Evolutionary conservation across 208 protist genomes (phyloP).

Genomic region (Acanthamoeba lugdunensis): DNA sequence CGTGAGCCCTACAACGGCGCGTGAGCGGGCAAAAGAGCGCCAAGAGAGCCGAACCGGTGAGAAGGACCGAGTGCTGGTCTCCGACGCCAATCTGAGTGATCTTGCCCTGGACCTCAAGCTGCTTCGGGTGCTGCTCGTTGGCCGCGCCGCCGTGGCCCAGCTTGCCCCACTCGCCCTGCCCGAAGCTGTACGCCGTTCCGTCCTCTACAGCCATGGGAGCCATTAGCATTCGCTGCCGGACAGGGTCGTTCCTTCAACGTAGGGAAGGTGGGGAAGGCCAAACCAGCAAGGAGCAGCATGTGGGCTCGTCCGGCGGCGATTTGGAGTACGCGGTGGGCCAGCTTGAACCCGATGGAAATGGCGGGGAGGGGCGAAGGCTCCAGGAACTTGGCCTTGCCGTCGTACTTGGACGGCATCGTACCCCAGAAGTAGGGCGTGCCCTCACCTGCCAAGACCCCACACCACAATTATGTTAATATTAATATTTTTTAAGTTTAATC

Average conservation of each 20-base stretch:
- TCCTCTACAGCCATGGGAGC: background rate
- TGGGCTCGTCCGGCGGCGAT: constrained; percentile 19
- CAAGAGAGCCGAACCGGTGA: background rate
- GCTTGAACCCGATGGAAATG: background rate
- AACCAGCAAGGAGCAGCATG: background rate
- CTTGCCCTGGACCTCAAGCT: constrained; percentile 16
- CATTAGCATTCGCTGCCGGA: background rate
- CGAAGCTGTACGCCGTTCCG: constrained; percentile 21
- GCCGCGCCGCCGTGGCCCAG: background rate
- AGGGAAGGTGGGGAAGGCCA: background rate
- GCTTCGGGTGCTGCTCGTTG: constrained; percentile 1
- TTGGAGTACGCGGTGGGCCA: background rate
- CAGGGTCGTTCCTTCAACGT: no score
- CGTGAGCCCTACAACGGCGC: no score
- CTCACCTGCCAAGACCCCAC: background rate
- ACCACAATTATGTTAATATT: background rate
- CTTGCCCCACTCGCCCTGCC: constrained; percentile 39
- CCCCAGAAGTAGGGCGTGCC: constrained; percentile 39
- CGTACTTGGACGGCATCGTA: constrained; percentile 27
- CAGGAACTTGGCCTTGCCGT: constrained; percentile 33
- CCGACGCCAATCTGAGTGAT: constrained; percentile 25
- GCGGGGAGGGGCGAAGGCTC: background rate
- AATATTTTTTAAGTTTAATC: background rate
- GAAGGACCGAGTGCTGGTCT: constrained; percentile 40
- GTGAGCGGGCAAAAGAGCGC: background rate